phyloP scores from a whole-genome alignment of 2,329 filamentous ascomycete species.

The Ceratocystis harringtonii region DNA sequence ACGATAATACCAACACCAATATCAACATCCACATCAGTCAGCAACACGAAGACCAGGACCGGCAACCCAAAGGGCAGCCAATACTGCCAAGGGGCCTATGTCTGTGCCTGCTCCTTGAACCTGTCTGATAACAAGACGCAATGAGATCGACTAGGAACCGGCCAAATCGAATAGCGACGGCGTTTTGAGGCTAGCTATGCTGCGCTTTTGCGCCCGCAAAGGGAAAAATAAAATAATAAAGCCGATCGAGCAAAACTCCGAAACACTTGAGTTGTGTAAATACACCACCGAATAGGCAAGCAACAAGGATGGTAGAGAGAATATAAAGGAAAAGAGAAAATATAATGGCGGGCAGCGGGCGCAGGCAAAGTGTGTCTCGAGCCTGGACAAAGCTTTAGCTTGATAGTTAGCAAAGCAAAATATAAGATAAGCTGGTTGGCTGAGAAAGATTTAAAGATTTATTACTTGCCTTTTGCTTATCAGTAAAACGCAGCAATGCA shows the following conservation, averaged over 20 bases:
- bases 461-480: slow-evolving; percentile 10
- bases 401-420: slow-evolving; percentile 9
- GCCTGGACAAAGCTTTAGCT: slow-evolving; percentile 4
- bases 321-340: neutral
- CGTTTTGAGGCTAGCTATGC: neutral
- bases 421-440: slow-evolving; percentile 14
- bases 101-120: too few species aligned
- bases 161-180: too few species aligned
- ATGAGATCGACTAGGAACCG: too few species aligned
- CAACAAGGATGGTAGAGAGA: neutral
- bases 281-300: neutral
- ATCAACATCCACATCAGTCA: too few species aligned
- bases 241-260: neutral
- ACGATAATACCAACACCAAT: too few species aligned
- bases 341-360: slow-evolving; percentile 4
- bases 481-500: slow-evolving; percentile 3
- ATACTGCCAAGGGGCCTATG: too few species aligned
- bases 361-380: neutral
- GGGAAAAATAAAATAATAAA: neutral
- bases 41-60: too few species aligned
- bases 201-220: slow-evolving; percentile 13
- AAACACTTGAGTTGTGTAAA: neutral
- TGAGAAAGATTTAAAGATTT: neutral
- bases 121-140: too few species aligned
- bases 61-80: too few species aligned